Percentiles rank a stretch among this genome's conserved stretches.
Conservation (phyloP, 805 yeast species). For the Yarrowia divulgata region DNA sequence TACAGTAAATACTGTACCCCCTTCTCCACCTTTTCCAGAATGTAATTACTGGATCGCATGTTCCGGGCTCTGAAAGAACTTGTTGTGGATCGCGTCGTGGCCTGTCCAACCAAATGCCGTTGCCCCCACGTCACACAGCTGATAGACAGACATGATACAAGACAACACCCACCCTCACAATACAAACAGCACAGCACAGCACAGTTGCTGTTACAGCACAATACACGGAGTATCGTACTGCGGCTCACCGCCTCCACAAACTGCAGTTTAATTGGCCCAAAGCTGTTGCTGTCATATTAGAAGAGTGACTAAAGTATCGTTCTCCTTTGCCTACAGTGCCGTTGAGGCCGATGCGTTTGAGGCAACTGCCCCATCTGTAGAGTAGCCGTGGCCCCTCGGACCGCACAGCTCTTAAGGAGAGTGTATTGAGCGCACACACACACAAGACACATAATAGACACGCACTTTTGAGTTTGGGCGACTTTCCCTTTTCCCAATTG, state of each 20-base stretch:
- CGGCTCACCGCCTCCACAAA: too few relatives aligned
- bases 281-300: neutral
- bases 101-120: slow-evolving; percentile 27
- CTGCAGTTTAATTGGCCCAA: neutral
- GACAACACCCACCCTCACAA: too few relatives aligned
- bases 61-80: too few relatives aligned
- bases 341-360: neutral
- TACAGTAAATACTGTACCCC: too few relatives aligned
- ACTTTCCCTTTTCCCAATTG: slow-evolving; percentile 37
- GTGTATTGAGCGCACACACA: slow-evolving; percentile 6
- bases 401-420: neutral
- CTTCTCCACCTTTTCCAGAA: too few relatives aligned
- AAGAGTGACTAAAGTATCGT: too few relatives aligned
- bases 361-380: too few relatives aligned
- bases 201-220: neutral
- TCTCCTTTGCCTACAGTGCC: neutral
- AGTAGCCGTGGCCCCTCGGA: too few relatives aligned
- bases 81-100: neutral
- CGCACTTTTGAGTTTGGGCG: slow-evolving; percentile 30
- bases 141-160: slow-evolving; percentile 8
- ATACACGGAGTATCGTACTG: too few relatives aligned
- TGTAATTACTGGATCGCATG: too few relatives aligned
- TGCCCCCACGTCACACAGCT: slow-evolving; percentile 19
- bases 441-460: neutral
- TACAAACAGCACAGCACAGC: too few relatives aligned